Evolutionary conservation across 179 eudicot genomes (phyloP).

Genomic region (Corrigiola litoralis): DNA sequence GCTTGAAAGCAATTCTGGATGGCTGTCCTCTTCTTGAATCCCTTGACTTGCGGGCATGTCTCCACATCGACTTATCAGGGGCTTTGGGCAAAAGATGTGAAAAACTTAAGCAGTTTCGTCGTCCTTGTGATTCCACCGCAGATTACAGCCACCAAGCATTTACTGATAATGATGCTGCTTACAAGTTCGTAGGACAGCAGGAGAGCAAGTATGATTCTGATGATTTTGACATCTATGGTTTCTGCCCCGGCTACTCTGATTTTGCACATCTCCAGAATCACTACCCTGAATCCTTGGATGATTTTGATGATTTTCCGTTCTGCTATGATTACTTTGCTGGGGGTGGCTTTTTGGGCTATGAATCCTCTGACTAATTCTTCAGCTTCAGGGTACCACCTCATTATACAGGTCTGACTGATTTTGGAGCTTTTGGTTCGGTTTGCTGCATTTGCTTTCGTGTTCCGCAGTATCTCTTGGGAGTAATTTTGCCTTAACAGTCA

Average conservation of each 20-base stretch:
- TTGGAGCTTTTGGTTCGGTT: not conserved
- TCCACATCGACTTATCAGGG: conserved; percentile 1
- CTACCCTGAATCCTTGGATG: not conserved
- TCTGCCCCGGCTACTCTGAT: not conserved
- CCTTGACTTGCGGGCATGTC: conserved; percentile 24
- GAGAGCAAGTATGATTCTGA: conserved; percentile 3
- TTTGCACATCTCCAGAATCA: not conserved
- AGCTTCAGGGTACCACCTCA: not conserved
- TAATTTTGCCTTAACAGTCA: not conserved
- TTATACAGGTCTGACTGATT: not conserved
- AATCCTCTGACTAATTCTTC: not conserved
- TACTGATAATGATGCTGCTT: not conserved
- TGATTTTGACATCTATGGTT: not conserved
- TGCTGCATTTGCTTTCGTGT: not conserved
- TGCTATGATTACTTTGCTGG: not conserved
- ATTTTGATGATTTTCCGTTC: not conserved
- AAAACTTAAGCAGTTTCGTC: not conserved
- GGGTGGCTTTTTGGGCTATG: not conserved
- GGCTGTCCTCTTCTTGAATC: conserved; percentile 23
- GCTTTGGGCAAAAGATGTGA: conserved; percentile 12
- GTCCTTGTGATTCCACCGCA: not conserved
- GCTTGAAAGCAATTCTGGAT: conserved; percentile 24
- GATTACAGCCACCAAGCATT: conserved; percentile 1
- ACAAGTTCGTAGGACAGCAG: too few species aligned
- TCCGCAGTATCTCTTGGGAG: not conserved